These are phyloP conservation scores for Volvox carteri DNA, from an alignment of 163 green algal species.

Conservation along the genomic window DNA sequence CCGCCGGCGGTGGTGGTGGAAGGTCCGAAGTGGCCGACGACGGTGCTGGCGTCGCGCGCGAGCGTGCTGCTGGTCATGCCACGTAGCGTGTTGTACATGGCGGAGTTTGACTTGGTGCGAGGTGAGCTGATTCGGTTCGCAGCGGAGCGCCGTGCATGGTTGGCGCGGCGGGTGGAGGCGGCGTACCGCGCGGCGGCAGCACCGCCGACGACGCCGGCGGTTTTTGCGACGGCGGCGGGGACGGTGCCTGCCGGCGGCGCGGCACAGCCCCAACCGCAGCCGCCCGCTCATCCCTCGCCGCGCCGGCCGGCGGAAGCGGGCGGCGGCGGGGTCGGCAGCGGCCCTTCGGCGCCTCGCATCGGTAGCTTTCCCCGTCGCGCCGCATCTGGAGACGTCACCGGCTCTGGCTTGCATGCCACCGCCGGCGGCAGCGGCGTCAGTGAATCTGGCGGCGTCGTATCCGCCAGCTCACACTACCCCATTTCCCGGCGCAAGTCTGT, in stretches of 20 bases:
- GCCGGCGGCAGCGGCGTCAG: background rate
- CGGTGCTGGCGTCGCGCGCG: constrained; percentile 16
- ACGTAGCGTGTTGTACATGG: constrained; percentile 44
- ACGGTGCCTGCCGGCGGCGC: too few relatives aligned
- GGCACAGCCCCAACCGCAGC: too few relatives aligned
- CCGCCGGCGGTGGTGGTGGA: background rate
- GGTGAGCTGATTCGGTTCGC: constrained; percentile 5
- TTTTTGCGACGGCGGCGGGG: background rate
- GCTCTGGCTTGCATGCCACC: background rate
- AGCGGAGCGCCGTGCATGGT: constrained; percentile 2
- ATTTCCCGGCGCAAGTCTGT: background rate
- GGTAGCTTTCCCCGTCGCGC: constrained; percentile 18
- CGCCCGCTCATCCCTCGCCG: background rate
- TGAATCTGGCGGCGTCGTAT: background rate
- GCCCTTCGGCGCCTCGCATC: background rate
- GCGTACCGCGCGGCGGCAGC: constrained; percentile 39
- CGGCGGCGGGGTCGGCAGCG: background rate
- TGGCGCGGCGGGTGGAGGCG: constrained; percentile 30
- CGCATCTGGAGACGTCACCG: background rate
- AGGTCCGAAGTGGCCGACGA: constrained; percentile 39
- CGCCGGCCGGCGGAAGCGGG: constrained; percentile 4
- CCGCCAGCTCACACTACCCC: background rate
- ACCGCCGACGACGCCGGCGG: background rate
- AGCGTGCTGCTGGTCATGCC: constrained; percentile 44
- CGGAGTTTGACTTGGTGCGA: constrained; percentile 45